Base-by-base conservation (phyloP, 2,329 filamentous ascomycete species). In the Rugonectria rugulosa region DNA sequence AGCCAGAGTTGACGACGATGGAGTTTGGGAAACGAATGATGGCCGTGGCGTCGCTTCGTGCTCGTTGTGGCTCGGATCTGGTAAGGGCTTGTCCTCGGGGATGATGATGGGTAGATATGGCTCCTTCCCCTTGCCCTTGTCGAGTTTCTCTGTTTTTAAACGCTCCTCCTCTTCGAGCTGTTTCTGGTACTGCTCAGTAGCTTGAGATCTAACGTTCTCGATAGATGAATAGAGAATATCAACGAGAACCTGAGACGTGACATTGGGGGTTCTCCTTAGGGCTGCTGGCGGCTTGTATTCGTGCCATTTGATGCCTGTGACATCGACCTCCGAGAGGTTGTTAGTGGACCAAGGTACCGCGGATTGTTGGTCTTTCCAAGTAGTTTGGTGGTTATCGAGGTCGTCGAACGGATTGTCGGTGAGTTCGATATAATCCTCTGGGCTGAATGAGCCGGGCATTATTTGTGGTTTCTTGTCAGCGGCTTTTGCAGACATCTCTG, bases 201-300 rank as follows among this genome's bases (percentile, higher is more conserved):
- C 73, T 23, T 76, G 73, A 4, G 65, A 58, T 59, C 74, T 73
- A 11, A 85, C 67, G 17, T 73, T 80, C 5, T 77, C 73, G 15
- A 84, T 73, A 3, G 82, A 82, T 2, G 73, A 64, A 12, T 69
- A 60, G 9, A 83, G 62, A 14, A 85, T 62, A 6, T 75, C 70
- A 4, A 70, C 60, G 2, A 84, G 68, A 7, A 77, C 67, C 4
- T 77, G 72, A 3, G 77, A 75, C 0, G 72, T 72, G 47, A 73
- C 62, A 31, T 75, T 73, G 14, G 75, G 71, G 1, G 71, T 63
- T 24, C 75, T 70, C 5, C 54, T 68, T 6, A 85, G 66, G 1
- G 73, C 75, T 10, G 66, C 61, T 0, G 82, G 82, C 4, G 80
- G 79, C 3, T 76, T 72, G 58, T 80, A 82, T 45, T 73, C 68